Evolutionary conservation across 352 stramenopile genomes (phyloP).

Genomic region (Phytophthora foliorum): DNA sequence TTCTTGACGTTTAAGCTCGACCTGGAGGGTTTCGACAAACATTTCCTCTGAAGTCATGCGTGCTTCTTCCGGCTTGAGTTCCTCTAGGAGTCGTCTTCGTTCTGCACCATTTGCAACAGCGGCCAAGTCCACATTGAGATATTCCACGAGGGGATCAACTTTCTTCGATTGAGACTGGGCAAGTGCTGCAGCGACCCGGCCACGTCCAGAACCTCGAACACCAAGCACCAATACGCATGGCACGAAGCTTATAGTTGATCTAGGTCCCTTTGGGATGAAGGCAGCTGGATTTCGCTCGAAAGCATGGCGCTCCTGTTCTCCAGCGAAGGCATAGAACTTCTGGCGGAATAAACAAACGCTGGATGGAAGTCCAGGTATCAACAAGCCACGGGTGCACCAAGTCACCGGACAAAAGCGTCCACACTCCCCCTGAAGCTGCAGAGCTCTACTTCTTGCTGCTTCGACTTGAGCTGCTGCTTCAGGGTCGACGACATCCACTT

Average conservation of each 20-base stretch:
- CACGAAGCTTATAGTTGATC: slow-evolving; percentile 42
- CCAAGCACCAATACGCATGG: slow-evolving; percentile 64
- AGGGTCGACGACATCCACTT: slow-evolving; percentile 11
- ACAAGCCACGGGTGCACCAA: slow-evolving; percentile 47
- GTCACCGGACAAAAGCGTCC: slow-evolving; percentile 71
- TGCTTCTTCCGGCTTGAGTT: slow-evolving; percentile 36
- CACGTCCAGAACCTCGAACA: slow-evolving; percentile 45
- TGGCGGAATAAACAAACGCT: slow-evolving; percentile 55
- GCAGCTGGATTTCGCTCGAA: slow-evolving; percentile 63
- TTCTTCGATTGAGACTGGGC: slow-evolving; percentile 6
- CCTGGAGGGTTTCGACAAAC: slow-evolving; percentile 28
- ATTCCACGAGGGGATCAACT: slow-evolving; percentile 9
- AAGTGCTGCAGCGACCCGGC: slow-evolving; percentile 17
- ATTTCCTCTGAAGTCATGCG: slow-evolving; percentile 27
- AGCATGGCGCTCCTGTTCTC: slow-evolving; percentile 40
- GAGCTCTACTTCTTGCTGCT: slow-evolving; percentile 20
- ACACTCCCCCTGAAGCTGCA: slow-evolving; percentile 56
- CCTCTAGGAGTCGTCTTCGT: slow-evolving; percentile 25
- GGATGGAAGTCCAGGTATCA: slow-evolving; percentile 54
- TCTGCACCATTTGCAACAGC: slow-evolving; percentile 10
- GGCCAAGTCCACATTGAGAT: slow-evolving; percentile 30
- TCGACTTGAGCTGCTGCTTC: slow-evolving; percentile 24
- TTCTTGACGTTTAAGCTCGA: slow-evolving; percentile 21
- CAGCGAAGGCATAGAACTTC: slow-evolving; percentile 69
- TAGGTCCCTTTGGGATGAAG: slow-evolving; percentile 46